Conservation (phyloP, 2,329 filamentous ascomycete genomes). For the Sclerotiophoma versabilis region DNA sequence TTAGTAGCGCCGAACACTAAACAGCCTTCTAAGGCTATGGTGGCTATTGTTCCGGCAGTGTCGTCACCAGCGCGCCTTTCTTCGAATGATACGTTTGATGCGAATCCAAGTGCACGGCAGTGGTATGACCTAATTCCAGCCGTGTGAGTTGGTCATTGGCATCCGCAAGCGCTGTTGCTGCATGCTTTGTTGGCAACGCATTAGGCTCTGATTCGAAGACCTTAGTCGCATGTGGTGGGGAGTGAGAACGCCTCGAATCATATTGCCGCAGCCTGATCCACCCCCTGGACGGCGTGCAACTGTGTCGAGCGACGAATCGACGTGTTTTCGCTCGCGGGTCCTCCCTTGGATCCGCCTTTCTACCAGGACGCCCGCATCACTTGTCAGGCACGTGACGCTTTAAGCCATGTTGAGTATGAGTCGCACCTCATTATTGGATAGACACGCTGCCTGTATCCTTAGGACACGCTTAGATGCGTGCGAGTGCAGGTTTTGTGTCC, state of each 20-base stretch:
- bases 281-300: constrained; percentile 30
- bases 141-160: constrained; percentile 34
- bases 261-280: constrained; percentile 23
- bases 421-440: constrained; percentile 23
- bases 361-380: constrained; percentile 31
- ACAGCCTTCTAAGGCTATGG: constrained; percentile 22
- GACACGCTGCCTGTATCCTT: constrained; percentile 21
- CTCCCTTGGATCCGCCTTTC: constrained; percentile 29
- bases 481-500: constrained; percentile 42
- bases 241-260: constrained; percentile 39
- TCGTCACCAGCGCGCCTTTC: constrained; percentile 30
- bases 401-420: constrained; percentile 24
- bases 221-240: constrained; percentile 31
- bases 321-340: constrained; percentile 40
- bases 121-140: constrained; percentile 24
- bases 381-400: constrained; percentile 35
- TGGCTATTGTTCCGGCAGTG: constrained; percentile 17
- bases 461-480: constrained; percentile 28
- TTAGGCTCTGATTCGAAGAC: constrained; percentile 37
- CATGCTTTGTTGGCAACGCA: constrained; percentile 50
- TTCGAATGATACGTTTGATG: constrained; percentile 25
- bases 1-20: constrained; percentile 24
- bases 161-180: constrained; percentile 40
- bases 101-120: constrained; percentile 39
- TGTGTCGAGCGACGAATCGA: constrained; percentile 40